Evolutionary conservation across 176 grass and related monocot species (phyloP), one percentile per base, ranked within the genome.

Genomic region (Neostapfia colusana): DNA sequence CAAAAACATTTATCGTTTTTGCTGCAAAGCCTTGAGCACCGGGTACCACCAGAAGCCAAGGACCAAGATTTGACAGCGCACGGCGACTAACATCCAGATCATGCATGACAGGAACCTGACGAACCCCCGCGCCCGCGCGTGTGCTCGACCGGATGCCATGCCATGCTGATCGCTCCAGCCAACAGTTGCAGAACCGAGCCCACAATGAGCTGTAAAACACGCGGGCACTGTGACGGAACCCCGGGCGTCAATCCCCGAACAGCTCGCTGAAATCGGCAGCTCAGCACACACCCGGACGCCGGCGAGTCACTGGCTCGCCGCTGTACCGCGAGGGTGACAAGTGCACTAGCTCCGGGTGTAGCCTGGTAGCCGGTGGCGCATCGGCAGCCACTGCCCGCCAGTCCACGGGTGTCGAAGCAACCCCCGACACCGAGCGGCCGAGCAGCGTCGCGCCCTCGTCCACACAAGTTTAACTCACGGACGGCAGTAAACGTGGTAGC

Each of bases 151-250:
- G 34, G 50, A 68, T 28, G 75, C 59, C 69, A 43, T 60, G 68
- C 72, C 84, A 81, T 37, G 63, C 63, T 60, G 54, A 43, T 75
- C 42, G 0, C 74, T 45, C 1, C n/a, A 31, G 43, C 25, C 67
- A 26, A 9, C 74, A 77, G 74, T 37, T 11, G 6, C 6, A 16
- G 34, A 15, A 20, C 31, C 16, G 53, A 76, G 56, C 26, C 72
- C 78, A 69, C 72, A 57, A 5, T 79, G 80, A 83, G 85, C 85
- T 83, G 85, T 83, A 67, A 78, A 41, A 72, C 79, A 82, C 60
- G 34, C 26, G 49, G 17, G 39, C 58, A 58, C 79, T 77, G 72
- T 71, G 56, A 9, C 2, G 55, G 17, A 26, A 56, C 53, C 53
- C 53, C n/a, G 73, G 54, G 4, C 55, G 73, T 49, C 60, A 78